These are phyloP conservation scores for Aspergillus brunneoviolaceus DNA, from an alignment of 2,329 filamentous ascomycete species.

Conservation along the genomic window DNA sequence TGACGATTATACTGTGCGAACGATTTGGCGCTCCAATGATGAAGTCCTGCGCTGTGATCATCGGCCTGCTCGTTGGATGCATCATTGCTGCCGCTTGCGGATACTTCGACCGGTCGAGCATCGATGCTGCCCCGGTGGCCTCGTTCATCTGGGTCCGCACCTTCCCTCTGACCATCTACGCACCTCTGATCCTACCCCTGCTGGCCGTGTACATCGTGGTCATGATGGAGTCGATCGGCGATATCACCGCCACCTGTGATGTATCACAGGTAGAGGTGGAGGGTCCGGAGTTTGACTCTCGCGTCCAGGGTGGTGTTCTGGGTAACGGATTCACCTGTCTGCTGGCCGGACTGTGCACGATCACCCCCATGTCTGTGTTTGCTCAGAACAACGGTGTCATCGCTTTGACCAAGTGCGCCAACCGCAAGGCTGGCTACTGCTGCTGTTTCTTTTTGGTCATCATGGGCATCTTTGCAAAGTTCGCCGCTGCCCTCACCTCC, in stretches of 20 bases:
- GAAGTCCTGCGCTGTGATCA: conserved; percentile 65
- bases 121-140: conserved; percentile 60
- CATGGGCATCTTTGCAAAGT: conserved; percentile 71
- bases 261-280: conserved; percentile 65
- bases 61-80: conserved; percentile 65
- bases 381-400: conserved; percentile 71
- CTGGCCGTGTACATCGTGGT: conserved; percentile 60
- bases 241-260: conserved; percentile 68
- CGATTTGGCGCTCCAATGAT: conserved; percentile 69
- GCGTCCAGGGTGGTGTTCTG: conserved; percentile 67
- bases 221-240: conserved; percentile 67
- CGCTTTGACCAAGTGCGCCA: conserved; percentile 66
- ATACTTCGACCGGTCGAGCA: conserved; percentile 61
- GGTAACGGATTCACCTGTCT: conserved; percentile 67
- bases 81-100: conserved; percentile 66
- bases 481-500: conserved; percentile 65
- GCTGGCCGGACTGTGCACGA: conserved; percentile 63
- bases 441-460: conserved; percentile 65
- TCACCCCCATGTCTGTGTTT: conserved; percentile 67
- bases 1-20: conserved; percentile 67
- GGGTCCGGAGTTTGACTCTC: conserved; percentile 63
- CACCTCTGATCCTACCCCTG: conserved; percentile 64
- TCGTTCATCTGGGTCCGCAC: conserved; percentile 72
- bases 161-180: conserved; percentile 65
- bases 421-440: conserved; percentile 66